Evolutionary conservation across 441 rosid genomes (phyloP), one percentile per base, ranked within the genome.

Genomic region (Corymbia citriodora): DNA sequence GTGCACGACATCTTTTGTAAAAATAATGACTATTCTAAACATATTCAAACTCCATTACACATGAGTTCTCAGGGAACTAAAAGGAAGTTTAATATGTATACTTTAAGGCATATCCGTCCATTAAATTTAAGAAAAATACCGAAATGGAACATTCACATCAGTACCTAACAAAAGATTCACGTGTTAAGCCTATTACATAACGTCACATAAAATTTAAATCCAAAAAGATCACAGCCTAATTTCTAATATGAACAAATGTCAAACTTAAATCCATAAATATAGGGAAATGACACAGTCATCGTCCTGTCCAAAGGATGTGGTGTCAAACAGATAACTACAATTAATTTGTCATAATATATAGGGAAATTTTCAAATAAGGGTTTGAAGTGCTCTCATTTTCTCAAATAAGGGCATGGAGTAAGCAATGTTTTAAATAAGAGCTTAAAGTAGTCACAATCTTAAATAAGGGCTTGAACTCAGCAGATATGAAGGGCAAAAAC

Each of bases 141-240:
- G n/a, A n/a, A n/a, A 29, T 4, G 36, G 72, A 65, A 65, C 10
- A 65, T 65, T 65, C 40, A 65, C 19, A 9, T 65, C 74, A n/a
- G 17, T n/a, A n/a, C 40, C 19, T n/a, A n/a, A 65, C 74, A 65
- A 65, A 8, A 65, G 27, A 59, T 25, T 59, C 4, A 59, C 11
- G 65, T 15, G 10, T 0, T 15, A 7, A 65, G 1, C 36, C 74
- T n/a, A n/a, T 65, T 10, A 65, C 74, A 8, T 0, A 63, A 63
- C 27, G 74, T 17, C 36, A 19, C 0, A n/a, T n/a, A n/a, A 65
- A 65, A n/a, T 14, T 17, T 8, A 65, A 65, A 29, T n/a, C 36
- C 36, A n/a, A 65, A n/a, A 15, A n/a, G 36, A n/a, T 65, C 21
- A 0, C 15, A 33, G 1, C 72, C 18, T 65, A 65, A 65, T 33